phyloP scores from a whole-genome alignment of 805 yeast genomes.

The Lipomyces starkeyi region DNA sequence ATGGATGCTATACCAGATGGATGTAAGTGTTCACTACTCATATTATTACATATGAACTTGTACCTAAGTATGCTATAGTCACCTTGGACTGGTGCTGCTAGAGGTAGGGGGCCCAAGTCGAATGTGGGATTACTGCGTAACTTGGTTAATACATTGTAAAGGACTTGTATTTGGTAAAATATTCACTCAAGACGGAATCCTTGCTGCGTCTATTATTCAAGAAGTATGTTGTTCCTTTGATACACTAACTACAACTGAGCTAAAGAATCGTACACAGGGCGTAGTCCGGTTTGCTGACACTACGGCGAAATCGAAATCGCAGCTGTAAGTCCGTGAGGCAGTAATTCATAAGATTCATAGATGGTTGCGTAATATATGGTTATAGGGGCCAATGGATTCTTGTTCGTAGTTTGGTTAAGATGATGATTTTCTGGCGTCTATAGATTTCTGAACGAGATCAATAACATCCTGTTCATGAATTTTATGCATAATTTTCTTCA shows the following conservation, averaged over 20 bases:
- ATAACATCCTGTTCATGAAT: slow-evolving; percentile 28
- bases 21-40: slow-evolving; percentile 12
- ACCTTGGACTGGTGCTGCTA: slow-evolving; percentile 31
- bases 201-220: slow-evolving; percentile 33
- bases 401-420: slow-evolving; percentile 21
- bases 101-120: slow-evolving; percentile 17
- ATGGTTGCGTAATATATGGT: neutral
- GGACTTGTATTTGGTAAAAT: slow-evolving; percentile 29
- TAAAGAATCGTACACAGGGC: slow-evolving; percentile 19
- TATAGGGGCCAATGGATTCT: slow-evolving; percentile 43
- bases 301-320: neutral
- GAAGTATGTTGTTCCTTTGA: slow-evolving; percentile 25
- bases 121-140: neutral
- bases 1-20: slow-evolving; percentile 33
- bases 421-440: neutral
- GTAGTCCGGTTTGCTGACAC: slow-evolving; percentile 19
- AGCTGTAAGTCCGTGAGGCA: slow-evolving; percentile 4
- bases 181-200: slow-evolving; percentile 24
- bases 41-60: neutral
- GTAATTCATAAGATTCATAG: neutral
- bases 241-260: neutral
- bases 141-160: neutral
- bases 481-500: slow-evolving; percentile 24
- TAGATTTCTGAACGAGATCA: slow-evolving; percentile 7
- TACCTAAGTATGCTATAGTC: slow-evolving; percentile 18